Base-by-base conservation (phyloP, 805 yeast genomes). In the Myxozyma geophila region DNA sequence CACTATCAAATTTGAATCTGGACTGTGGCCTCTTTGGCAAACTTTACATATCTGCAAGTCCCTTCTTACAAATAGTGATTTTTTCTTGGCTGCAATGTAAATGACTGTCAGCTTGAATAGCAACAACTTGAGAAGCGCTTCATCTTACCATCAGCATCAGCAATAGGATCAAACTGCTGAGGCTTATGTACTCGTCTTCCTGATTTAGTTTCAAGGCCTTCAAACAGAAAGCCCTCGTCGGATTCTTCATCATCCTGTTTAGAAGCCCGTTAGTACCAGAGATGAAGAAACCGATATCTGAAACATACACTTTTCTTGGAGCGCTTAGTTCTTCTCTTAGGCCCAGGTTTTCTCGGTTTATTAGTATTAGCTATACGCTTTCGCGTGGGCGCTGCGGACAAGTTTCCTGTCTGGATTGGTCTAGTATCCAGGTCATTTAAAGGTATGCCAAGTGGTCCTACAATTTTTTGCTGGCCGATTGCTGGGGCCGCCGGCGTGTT, bases 1-100 rank as follows among this genome's bases (percentile, higher is more conserved):
- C 12, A 78, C 79, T 33, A 77, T 73, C 53, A 73, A 76, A 67
- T 72, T 78, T 50, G 72, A 72, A 9, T 72, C 72, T 7, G 75
- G 75, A 48, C 76, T 70, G 62, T 74, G 75, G 9, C 77, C 78
- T 21, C 80, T 71, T 54, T 74, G 74, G 66, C 81, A 78, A 13
- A 75, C 72, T 37, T 73, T 73, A 69, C 81, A 78, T 10, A 74
- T 77, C 46, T 61, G 65, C 36, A 62, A 48, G 51, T 59, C 70
- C 1, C 67, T 60, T 8, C 67, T 54, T 19, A 60, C 51, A n/a
- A 41, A 52, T 13, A 55, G 21, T 5, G 61, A 36, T 9, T 59
- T 49, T 43, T 57, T 55, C 10, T 44, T 40, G 47, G 47, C 58
- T 54, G 19, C 4, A 40, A 12, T 9, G 33, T 33, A 15, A 36